Evolutionary conservation across 257 asterid genomes (phyloP).

Genomic region (Scutellaria galericulata): DNA sequence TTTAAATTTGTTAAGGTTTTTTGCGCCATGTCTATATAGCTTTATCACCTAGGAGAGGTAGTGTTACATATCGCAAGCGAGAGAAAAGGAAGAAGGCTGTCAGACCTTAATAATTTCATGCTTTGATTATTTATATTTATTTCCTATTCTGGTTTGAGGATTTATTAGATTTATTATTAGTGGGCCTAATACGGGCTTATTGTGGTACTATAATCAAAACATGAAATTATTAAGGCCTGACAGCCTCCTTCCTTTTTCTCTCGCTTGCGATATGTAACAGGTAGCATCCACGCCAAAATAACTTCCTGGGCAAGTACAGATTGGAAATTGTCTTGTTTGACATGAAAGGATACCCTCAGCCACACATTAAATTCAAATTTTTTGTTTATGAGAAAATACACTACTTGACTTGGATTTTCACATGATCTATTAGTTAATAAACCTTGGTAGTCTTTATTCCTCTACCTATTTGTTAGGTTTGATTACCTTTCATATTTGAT

Average conservation of each 20-base stretch:
- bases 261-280: too few relatives aligned
- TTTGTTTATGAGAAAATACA: slow-evolving; percentile 21
- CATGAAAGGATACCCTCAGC: slow-evolving; percentile 14
- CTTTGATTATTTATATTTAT: too few relatives aligned
- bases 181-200: too few relatives aligned
- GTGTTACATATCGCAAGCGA: too few relatives aligned
- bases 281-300: background rate
- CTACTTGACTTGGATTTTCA: slow-evolving; percentile 5
- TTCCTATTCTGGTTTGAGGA: too few relatives aligned
- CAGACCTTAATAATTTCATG: too few relatives aligned
- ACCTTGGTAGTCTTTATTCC: slow-evolving; percentile 12
- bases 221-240: too few relatives aligned
- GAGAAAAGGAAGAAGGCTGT: too few relatives aligned
- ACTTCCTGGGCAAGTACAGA: background rate
- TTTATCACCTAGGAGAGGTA: slow-evolving; percentile 9
- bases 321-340: slow-evolving; percentile 21
- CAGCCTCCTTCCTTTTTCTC: too few relatives aligned
- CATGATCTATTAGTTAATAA: slow-evolving; percentile 29
- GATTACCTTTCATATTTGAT: too few relatives aligned
- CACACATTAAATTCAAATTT: background rate
- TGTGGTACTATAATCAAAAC: too few relatives aligned
- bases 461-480: background rate
- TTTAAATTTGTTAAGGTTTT: background rate
- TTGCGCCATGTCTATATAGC: slow-evolving; percentile 2
- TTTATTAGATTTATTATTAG: too few relatives aligned